Evolutionary conservation across 164 flowering plant genomes (phyloP).

Genomic region (Vitis rotundifolia): DNA sequence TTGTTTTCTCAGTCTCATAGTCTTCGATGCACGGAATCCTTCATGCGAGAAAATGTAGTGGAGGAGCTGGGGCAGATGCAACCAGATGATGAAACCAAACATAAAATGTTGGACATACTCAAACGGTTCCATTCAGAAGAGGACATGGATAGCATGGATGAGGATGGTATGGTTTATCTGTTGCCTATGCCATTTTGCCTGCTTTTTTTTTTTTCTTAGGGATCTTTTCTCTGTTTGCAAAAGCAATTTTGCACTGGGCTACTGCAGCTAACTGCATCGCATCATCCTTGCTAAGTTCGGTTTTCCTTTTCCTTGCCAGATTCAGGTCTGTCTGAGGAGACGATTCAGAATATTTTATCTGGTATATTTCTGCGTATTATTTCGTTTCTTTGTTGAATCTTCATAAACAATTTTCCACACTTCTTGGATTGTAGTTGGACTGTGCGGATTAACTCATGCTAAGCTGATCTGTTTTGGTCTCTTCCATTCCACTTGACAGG

Average conservation of each 20-base stretch:
- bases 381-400: not conserved
- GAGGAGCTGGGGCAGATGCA: constrained; percentile 64
- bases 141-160: constrained; percentile 50
- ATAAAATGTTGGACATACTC: constrained; percentile 83
- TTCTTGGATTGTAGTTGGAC: not conserved
- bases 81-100: constrained; percentile 68
- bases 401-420: not conserved
- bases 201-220: not conserved
- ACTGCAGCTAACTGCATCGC: not conserved
- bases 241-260: not conserved
- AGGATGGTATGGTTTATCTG: constrained; percentile 42
- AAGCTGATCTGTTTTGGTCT: not conserved
- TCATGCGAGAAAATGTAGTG: constrained; percentile 93
- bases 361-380: constrained; percentile 39
- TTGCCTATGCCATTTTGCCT: not conserved
- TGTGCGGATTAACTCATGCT: not conserved
- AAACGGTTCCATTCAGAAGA: constrained; percentile 77
- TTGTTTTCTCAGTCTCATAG: constrained; percentile 58
- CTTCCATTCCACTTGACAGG: constrained; percentile 39
- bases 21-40: constrained; percentile 84
- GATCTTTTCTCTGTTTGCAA: not conserved
- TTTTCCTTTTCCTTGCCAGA: constrained; percentile 34
- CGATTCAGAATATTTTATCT: constrained; percentile 65
- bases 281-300: not conserved
- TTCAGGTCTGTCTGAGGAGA: constrained; percentile 69